Base-by-base conservation (phyloP, 371 early-diverging fungal species). In the Lichtheimia corymbifera region DNA sequence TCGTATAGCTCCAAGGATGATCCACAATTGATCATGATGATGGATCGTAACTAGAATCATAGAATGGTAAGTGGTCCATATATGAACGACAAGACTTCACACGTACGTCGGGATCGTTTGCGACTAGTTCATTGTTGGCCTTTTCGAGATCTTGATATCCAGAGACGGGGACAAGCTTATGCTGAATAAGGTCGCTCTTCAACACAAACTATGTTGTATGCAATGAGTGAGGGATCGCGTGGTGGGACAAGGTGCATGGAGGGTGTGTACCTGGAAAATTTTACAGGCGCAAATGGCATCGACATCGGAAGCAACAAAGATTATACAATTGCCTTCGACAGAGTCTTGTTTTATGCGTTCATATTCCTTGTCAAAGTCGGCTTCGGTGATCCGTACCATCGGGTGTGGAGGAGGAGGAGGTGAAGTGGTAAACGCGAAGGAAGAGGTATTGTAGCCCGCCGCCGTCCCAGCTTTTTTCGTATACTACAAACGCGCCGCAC, bases 1-100 rank as follows among this genome's bases (percentile, higher is more conserved):
- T 93, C 89, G 17, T 74, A 76, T 6, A 95, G 67, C 59, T 93
- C 91, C 40, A 92, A 77, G 25, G 84, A 62, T 2, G 88, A 95
- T 6, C 95, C 96, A 70, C 95, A 95, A 74, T 96, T 96, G 59
- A 97, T 78, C 73, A 94, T 79, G 30, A 96, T 73, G 27, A 95
- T 80, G 0, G 90, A 82, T 11, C 86, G 84, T 25, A 94, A 24
- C 41, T 20, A 35, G 4, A 14, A 51, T 30, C 28, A 17, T 30
- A 17, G 4, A 35, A 58, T 22, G 47, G 14, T 12, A 22, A 35
- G n/a, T 22, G 47, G 47, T 3, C 4, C 6, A 15, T 20, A 51
- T 51, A 51, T 24, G 47, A 7, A 47, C 12, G n/a, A 47, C n/a
- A 22, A 47, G 14, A 15, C 9, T n/a, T n/a, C 1, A 13, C 15